Evolutionary conservation across 2,329 filamentous ascomycete species (phyloP).

Genomic region (Aschersonia sp.): DNA sequence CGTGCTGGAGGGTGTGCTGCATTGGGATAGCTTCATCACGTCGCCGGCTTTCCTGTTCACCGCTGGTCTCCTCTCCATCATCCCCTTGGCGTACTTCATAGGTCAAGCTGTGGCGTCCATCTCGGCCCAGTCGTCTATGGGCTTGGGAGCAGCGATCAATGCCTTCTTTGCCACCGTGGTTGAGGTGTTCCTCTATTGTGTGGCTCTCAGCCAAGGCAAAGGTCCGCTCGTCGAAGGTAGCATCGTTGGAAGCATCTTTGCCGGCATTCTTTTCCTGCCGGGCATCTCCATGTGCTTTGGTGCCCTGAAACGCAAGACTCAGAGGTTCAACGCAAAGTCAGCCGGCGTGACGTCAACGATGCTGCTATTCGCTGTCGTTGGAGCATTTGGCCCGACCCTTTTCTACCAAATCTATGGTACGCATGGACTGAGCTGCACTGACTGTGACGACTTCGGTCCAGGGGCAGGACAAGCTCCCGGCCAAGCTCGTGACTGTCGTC

Average conservation of each 20-base stretch:
- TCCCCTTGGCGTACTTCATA: constrained; percentile 95
- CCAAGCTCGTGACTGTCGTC: constrained; percentile 61
- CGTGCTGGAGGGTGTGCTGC: constrained; percentile 55
- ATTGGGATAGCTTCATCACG: constrained; percentile 60
- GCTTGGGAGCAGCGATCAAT: constrained; percentile 89
- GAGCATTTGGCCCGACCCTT: constrained; percentile 84
- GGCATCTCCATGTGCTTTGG: constrained; percentile 98
- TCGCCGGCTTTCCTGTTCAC: constrained; percentile 77
- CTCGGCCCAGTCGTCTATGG: constrained; percentile 97
- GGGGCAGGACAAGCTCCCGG: constrained; percentile 17
- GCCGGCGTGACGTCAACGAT: constrained; percentile 96
- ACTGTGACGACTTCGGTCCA: constrained; percentile 33
- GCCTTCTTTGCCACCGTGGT: constrained; percentile 97
- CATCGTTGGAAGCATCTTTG: constrained; percentile 95
- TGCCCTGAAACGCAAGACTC: constrained; percentile 93
- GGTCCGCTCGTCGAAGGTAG: constrained; percentile 87
- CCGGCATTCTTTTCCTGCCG: constrained; percentile 85
- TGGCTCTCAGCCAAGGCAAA: constrained; percentile 86
- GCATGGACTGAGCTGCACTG: constrained; percentile 81
- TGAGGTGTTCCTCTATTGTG: constrained; percentile 94
- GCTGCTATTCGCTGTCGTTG: constrained; percentile 91
- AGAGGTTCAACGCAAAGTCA: constrained; percentile 93
- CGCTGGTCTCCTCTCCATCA: constrained; percentile 77
- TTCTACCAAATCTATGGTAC: constrained; percentile 99
- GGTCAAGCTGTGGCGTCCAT: constrained; percentile 97